These are phyloP conservation scores for Dichotomocladium elegans DNA, from an alignment of 371 early-diverging fungal genomes.

Conservation along the genomic window DNA sequence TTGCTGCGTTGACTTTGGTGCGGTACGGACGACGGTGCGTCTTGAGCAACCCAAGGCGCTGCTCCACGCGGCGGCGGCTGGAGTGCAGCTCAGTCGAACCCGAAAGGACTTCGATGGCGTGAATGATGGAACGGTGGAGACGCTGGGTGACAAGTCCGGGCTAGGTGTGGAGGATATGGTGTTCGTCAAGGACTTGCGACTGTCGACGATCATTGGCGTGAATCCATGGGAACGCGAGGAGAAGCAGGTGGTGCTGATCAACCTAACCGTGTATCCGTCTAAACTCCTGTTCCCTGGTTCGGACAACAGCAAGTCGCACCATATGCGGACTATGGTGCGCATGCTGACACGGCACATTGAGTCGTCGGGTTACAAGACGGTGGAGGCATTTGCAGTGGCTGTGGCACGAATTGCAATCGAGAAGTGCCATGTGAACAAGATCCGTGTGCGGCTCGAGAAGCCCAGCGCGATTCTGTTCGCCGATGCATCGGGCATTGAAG, in stretches of 20 bases:
- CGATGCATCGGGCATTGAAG: conserved; percentile 86
- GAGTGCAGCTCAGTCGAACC: conserved; percentile 80
- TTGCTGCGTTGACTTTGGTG: conserved; percentile 57
- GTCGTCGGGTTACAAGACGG: conserved; percentile 76
- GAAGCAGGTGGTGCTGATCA: conserved; percentile 85
- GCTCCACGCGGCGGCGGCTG: conserved; percentile 84
- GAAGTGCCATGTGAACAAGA: conserved; percentile 79
- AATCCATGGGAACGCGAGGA: conserved; percentile 95
- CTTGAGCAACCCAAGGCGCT: conserved; percentile 91
- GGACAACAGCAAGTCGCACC: conserved; percentile 60
- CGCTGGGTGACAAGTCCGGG: conserved; percentile 41
- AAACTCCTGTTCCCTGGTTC: conserved; percentile 41
- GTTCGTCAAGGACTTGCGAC: conserved; percentile 75
- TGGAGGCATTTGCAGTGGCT: conserved; percentile 78
- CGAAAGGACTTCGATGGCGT: conserved; percentile 35
- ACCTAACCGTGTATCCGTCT: conserved; percentile 71
- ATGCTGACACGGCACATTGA: conserved; percentile 67
- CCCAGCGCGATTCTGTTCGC: conserved; percentile 92
- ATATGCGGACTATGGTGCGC: conserved; percentile 83
- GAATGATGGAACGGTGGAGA: conserved; percentile 7
- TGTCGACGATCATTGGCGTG: conserved; percentile 89
- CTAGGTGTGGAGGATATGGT: conserved; percentile 50
- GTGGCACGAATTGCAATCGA: conserved; percentile 69
- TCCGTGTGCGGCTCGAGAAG: conserved; percentile 87
- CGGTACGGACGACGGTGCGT: conserved; percentile 63